phyloP scores from a whole-genome alignment of 768 basidiomycete genomes.

The Lentinula lateritia region DNA sequence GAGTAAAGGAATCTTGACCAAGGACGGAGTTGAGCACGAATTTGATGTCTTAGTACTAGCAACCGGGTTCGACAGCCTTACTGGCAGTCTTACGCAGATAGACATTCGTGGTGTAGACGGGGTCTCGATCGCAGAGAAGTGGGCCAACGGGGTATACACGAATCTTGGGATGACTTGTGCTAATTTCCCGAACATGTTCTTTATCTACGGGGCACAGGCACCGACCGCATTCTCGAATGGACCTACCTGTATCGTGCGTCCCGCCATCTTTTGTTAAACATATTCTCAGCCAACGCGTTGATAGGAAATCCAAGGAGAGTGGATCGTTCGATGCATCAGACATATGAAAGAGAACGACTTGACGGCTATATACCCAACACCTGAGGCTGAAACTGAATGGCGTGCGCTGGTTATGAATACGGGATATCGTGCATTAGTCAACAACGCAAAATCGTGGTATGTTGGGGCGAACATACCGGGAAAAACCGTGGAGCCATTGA shows the following conservation, averaged over 20 bases:
- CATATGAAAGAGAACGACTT: conserved; percentile 11
- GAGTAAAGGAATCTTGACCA: conserved; percentile 9
- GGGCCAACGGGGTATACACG: conserved; percentile 12
- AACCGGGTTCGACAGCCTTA: conserved; percentile 14
- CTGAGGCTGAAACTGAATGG: conserved; percentile 2
- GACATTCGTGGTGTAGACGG: conserved; percentile 14
- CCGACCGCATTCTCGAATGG: conserved; percentile 11
- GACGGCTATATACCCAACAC: not conserved
- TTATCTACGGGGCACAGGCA: conserved; percentile 10
- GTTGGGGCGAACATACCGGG: conserved; percentile 12
- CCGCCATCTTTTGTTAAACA: not conserved
- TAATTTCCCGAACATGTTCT: conserved; percentile 15
- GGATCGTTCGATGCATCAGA: conserved; percentile 18
- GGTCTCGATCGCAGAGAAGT: conserved; percentile 11
- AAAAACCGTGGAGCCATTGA: conserved; percentile 11
- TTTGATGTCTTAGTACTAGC: conserved; percentile 14
- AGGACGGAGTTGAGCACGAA: conserved; percentile 9
- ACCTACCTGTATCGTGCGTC: conserved; percentile 1
- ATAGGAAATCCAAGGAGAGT: conserved; percentile 21
- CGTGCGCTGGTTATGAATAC: not conserved
- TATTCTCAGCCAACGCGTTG: not conserved
- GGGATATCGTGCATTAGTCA: not conserved
- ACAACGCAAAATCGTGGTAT: conserved; percentile 10
- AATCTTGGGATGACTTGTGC: conserved; percentile 12
- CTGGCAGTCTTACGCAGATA: conserved; percentile 11